Base-by-base conservation (phyloP, 176 grass and related monocot species). In the Saccharum spontaneum region DNA sequence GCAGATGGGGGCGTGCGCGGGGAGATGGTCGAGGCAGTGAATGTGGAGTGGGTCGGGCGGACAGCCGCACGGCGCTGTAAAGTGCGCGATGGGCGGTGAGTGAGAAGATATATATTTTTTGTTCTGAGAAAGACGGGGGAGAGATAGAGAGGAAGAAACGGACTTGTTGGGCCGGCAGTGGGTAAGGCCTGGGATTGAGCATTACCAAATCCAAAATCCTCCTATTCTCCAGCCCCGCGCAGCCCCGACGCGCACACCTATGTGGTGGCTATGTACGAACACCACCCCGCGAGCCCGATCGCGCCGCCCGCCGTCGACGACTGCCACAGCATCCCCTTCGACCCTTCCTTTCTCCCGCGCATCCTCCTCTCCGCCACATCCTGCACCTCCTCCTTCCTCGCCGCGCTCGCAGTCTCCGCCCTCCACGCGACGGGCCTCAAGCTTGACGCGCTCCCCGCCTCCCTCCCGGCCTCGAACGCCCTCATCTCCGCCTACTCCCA, bases 341-440 rank as follows among this genome's bases (percentile, higher is more conserved):
- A 81, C 22, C 88, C 84, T 20, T 20, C 13, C 63, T 62, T 55
- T 37, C 48, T 90, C 85, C 82, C 85, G 3, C 79, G 48, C 36
- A 34, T 87, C 45, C 77, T 89, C 30, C 26, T 52, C 38, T 86
- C 81, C 60, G 20, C 63, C 65, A 22, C 85, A 14, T 8, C 67
- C 37, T 10, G 63, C 23, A 26, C 67, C 23, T 22, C 59, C 38
- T 14, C 67, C 18, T 1, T 46, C 55, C 12, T 15, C 45, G 43
- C 5, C 30, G 39, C 40, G 48, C 38, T 13, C 5, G 5, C 50
- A 52, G 64, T 87, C 49, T 62, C 77, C 22, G 81, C 82, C 10
- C 83, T 92, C 76, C 92, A 97, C 79, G 85, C 91, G 12, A 83
- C 83, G 5, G 86, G 85, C 34, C 61, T 90, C 73, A 97, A 97